A percentile compares a stretch with the other conserved stretches of the same genome.
Evolutionary conservation across 768 basidiomycete species (phyloP).

Genomic region (Cubamyces lactineus): DNA sequence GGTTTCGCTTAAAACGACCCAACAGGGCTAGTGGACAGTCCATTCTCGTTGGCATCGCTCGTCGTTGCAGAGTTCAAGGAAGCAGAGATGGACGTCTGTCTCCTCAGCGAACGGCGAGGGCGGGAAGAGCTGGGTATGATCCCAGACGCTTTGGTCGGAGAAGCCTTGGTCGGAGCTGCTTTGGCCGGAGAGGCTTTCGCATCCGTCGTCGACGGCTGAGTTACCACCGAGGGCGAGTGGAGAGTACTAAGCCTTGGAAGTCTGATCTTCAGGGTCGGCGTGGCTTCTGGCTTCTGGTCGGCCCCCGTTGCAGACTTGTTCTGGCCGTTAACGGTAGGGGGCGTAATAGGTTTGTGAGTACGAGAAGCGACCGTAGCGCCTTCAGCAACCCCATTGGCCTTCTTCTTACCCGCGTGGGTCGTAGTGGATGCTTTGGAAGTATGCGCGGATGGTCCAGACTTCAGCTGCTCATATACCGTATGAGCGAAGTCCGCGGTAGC

Average conservation of each 20-base stretch:
- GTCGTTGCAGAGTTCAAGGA: slow-evolving; percentile 27
- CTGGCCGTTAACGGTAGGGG: slow-evolving; percentile 12
- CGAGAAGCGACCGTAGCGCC: background rate
- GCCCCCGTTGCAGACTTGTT: slow-evolving; percentile 30
- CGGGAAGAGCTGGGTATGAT: slow-evolving; percentile 9
- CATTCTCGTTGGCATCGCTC: slow-evolving; percentile 24
- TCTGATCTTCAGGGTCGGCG: slow-evolving; percentile 36
- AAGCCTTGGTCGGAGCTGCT: slow-evolving; percentile 12
- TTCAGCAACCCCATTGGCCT: slow-evolving; percentile 3
- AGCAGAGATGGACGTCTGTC: slow-evolving; percentile 27
- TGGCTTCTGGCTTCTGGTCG: slow-evolving; percentile 21
- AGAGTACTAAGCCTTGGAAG: slow-evolving; percentile 30
- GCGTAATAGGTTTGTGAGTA: slow-evolving; percentile 9
- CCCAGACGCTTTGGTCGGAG: slow-evolving; percentile 18
- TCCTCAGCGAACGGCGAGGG: slow-evolving; percentile 27
- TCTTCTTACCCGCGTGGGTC: slow-evolving; percentile 4
- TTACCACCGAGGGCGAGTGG: slow-evolving; percentile 12
- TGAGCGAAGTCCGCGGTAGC: background rate
- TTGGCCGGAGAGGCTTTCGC: slow-evolving; percentile 21
- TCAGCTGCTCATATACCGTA: background rate
- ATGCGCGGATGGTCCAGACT: background rate
- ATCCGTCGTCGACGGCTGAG: slow-evolving; percentile 3
- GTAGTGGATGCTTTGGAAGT: background rate
- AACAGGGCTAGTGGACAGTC: slow-evolving; percentile 12
- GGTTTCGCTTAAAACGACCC: slow-evolving; percentile 4